A percentile compares a stretch with the other conserved stretches of the same genome.
Conservation (phyloP, 1,139 yeast genomes). For the Nematodospora anomalae region DNA sequence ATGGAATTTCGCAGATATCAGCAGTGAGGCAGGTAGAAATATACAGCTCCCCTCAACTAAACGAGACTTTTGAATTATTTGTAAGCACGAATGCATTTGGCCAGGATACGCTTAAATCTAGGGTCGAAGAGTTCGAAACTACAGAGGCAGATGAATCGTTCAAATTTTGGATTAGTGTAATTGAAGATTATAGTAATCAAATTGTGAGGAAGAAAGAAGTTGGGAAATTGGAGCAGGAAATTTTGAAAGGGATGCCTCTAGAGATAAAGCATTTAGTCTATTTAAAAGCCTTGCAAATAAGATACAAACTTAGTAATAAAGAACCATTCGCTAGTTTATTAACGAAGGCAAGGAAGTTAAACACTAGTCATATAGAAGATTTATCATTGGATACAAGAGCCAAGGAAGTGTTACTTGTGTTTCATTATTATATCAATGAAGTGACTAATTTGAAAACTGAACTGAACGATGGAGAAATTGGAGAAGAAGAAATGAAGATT, state of each 20-base stretch:
- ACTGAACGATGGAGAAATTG: constrained; percentile 1
- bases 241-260: constrained; percentile 36
- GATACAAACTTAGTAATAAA: constrained; percentile 28
- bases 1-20: constrained; percentile 30
- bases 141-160: constrained; percentile 11
- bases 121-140: constrained; percentile 8
- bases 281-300: constrained; percentile 34
- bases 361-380: constrained; percentile 22
- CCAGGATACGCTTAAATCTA: constrained; percentile 11
- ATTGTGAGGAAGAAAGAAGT: constrained; percentile 20
- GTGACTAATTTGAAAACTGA: constrained; percentile 2
- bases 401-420: constrained; percentile 33
- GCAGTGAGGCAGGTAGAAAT: constrained; percentile 35
- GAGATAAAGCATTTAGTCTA: constrained; percentile 32
- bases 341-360: constrained; percentile 26
- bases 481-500: constrained; percentile 3
- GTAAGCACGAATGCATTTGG: constrained; percentile 11
- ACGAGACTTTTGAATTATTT: constrained; percentile 37
- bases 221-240: constrained; percentile 25
- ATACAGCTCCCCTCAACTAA: constrained; percentile 33
- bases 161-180: constrained; percentile 26
- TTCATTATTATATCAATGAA: constrained; percentile 35
- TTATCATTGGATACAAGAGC: constrained; percentile 21
- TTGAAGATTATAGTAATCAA: constrained; percentile 24
- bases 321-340: constrained; percentile 33